phyloP scores from a whole-genome alignment of 495 filamentous ascomycete genomes.

The Haplographium delicatum region DNA sequence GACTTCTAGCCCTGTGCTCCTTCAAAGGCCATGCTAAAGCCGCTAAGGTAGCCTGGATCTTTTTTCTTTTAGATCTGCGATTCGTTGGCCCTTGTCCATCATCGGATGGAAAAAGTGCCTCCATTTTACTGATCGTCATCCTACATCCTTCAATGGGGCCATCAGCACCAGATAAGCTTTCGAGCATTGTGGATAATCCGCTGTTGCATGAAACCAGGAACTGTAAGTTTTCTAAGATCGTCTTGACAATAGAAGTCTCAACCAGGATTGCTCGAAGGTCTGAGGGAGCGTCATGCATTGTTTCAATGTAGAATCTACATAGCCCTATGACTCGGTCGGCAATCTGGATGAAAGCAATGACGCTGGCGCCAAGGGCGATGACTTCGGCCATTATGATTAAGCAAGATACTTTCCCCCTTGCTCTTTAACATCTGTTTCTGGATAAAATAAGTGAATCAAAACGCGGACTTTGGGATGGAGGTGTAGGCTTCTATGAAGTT shows the following conservation, averaged over 20 bases:
- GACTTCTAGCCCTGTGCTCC: background rate
- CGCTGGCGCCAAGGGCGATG: too few species aligned
- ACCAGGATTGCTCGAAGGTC: constrained; percentile 25
- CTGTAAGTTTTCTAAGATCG: constrained; percentile 20
- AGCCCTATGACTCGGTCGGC: constrained; percentile 23
- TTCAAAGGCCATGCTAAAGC: constrained; percentile 9
- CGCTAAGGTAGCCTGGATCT: background rate
- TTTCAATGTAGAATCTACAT: constrained; percentile 27
- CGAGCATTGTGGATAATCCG: background rate
- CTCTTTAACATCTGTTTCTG: too few species aligned
- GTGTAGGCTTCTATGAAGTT: too few species aligned
- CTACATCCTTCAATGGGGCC: constrained; percentile 1
- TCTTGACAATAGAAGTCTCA: constrained; percentile 22
- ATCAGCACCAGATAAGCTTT: background rate
- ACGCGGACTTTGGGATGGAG: too few species aligned
- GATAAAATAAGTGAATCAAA: too few species aligned
- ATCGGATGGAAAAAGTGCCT: constrained; percentile 2
- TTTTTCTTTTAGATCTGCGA: background rate
- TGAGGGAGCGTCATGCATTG: constrained; percentile 16
- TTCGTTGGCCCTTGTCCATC: background rate
- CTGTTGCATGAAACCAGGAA: constrained; percentile 9
- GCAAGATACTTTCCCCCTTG: too few species aligned
- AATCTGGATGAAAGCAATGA: constrained; percentile 25
- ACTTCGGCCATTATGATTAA: too few species aligned
- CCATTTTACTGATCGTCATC: background rate